These are phyloP conservation scores for Xylaria bambusicola DNA, from an alignment of 495 filamentous ascomycete genomes.

Conservation along the genomic window DNA sequence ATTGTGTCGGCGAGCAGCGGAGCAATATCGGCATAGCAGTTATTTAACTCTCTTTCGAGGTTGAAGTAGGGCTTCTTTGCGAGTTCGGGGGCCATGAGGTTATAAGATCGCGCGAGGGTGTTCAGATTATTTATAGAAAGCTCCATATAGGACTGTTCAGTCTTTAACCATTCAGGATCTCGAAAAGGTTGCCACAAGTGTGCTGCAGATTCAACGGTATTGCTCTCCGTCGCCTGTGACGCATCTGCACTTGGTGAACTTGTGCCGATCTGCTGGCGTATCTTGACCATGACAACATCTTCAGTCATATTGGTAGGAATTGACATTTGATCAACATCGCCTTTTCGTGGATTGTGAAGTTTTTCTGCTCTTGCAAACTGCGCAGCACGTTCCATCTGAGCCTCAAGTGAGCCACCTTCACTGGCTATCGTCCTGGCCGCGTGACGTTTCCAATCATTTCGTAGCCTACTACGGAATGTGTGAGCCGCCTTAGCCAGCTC, in stretches of 20 bases:
- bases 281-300: constrained; percentile 50
- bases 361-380: constrained; percentile 75
- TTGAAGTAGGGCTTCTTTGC: constrained; percentile 93
- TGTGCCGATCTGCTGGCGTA: constrained; percentile 35
- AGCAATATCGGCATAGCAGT: constrained; percentile 84
- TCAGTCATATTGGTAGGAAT: constrained; percentile 50
- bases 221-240: constrained; percentile 16
- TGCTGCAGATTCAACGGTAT: constrained; percentile 22
- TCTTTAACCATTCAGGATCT: constrained; percentile 65
- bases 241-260: constrained; percentile 20
- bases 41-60: constrained; percentile 77
- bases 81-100: constrained; percentile 86
- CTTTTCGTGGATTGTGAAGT: constrained; percentile 50
- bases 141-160: constrained; percentile 75
- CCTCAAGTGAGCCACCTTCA: constrained; percentile 73
- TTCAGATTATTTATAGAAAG: constrained; percentile 82
- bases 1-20: constrained; percentile 73
- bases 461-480: constrained; percentile 70
- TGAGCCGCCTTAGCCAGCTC: constrained; percentile 71
- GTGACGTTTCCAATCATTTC: constrained; percentile 86
- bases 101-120: constrained; percentile 80
- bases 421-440: constrained; percentile 79
- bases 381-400: constrained; percentile 71
- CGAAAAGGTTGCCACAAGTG: constrained; percentile 57
- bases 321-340: constrained; percentile 48